A percentile compares a stretch with the other conserved stretches of the same genome.
phyloP scores from a whole-genome alignment of 179 eudicot genomes.

The Silene vulgaris region DNA sequence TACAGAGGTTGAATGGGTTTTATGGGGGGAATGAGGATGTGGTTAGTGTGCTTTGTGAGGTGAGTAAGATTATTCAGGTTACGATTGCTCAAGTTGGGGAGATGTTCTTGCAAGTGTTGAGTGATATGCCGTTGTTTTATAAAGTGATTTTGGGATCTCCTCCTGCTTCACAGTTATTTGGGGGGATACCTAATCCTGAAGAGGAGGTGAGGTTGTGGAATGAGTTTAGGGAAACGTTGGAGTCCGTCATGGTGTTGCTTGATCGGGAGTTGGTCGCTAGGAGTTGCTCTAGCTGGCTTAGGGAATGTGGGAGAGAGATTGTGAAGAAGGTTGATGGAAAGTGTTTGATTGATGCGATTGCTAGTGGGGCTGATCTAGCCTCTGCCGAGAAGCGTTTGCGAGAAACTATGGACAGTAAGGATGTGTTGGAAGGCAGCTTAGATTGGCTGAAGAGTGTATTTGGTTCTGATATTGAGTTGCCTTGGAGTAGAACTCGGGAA shows the following conservation, averaged over 20 bases:
- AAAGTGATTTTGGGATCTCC: conserved; percentile 74
- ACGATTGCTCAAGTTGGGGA: conserved; percentile 85
- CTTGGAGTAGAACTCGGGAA: conserved; percentile 90
- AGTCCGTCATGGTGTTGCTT: conserved; percentile 59
- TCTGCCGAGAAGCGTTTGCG: conserved; percentile 76
- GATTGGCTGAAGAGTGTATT: conserved; percentile 84
- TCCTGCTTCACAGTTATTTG: conserved; percentile 92
- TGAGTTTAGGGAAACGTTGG: conserved; percentile 67
- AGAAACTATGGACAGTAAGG: conserved; percentile 83
- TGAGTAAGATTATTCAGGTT: conserved; percentile 80
- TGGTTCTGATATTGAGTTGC: conserved; percentile 93
- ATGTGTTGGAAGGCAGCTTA: conserved; percentile 83
- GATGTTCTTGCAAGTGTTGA: conserved; percentile 80
- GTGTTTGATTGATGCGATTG: conserved; percentile 68
- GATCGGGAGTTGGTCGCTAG: conserved; percentile 62
- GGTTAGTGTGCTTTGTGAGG: conserved; percentile 66
- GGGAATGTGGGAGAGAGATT: conserved; percentile 78
- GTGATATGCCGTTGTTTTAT: conserved; percentile 85
- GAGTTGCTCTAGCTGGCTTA: conserved; percentile 78
- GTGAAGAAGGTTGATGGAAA: conserved; percentile 60
- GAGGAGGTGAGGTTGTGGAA: conserved; percentile 88
- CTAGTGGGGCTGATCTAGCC: conserved; percentile 70
- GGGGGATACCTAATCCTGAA: conserved; percentile 81
- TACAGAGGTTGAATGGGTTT: conserved; percentile 50
- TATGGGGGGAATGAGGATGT: conserved; percentile 37